Evolutionary conservation across 176 grass and related monocot species (phyloP).

Genomic region (Lolium rigidum): DNA sequence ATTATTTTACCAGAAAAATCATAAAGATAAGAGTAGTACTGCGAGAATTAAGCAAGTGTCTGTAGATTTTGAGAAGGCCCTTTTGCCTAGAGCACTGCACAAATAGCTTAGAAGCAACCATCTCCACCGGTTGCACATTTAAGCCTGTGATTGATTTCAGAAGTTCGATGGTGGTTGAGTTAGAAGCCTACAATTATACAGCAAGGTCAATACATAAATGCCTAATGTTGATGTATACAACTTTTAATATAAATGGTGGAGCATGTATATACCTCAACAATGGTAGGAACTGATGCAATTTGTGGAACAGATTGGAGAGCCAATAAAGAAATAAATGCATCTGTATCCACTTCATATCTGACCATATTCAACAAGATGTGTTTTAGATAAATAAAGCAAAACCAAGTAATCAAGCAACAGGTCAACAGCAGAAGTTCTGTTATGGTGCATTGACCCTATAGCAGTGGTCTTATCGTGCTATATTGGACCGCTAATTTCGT

Average conservation of each 20-base stretch:
- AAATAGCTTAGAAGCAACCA: conserved; percentile 97
- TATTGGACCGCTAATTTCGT: neutral
- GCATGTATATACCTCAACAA: conserved; percentile 83
- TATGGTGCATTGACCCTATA: neutral
- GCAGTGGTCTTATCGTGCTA: neutral
- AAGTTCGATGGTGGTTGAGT: conserved; percentile 74
- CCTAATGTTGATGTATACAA: conserved; percentile 36
- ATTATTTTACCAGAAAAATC: conserved; percentile 37
- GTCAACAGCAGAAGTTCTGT: neutral
- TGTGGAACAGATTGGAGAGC: conserved; percentile 84
- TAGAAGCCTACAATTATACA: conserved; percentile 83
- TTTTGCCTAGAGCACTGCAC: conserved; percentile 98
- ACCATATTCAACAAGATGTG: conserved; percentile 54
- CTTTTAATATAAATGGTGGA: conserved; percentile 18
- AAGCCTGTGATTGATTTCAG: conserved; percentile 96
- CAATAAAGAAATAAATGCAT: conserved; percentile 92
- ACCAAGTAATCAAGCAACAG: conserved; percentile 4
- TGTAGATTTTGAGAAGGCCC: conserved; percentile 92
- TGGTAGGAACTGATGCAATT: conserved; percentile 75
- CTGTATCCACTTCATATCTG: conserved; percentile 99
- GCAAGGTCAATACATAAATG: conserved; percentile 45
- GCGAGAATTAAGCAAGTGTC: conserved; percentile 91
- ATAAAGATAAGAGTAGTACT: conserved; percentile 66
- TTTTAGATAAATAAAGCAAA: conserved; percentile 40
- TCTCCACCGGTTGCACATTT: conserved; percentile 92